Base-by-base conservation (phyloP, 148 eudicot species). In the Rhododendron vialii region DNA sequence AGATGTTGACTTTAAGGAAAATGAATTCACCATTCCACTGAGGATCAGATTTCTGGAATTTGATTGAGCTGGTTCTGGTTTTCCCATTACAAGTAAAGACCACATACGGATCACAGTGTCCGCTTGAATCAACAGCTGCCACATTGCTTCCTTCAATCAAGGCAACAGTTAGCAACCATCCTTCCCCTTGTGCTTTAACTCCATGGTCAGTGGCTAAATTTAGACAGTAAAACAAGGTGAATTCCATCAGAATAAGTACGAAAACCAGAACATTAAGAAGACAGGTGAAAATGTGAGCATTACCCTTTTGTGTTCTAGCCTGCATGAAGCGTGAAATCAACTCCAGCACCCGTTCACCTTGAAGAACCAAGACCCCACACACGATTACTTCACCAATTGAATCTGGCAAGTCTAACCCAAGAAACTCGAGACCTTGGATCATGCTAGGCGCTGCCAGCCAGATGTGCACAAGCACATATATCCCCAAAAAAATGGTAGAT, bases 111-210 rank as follows among this genome's bases (percentile, higher is more conserved):
- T 97, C 99, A 81, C 95, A 94, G 75, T 92, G 91, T 80, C 99
- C 96, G 85, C 91, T 94, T 26, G 98, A 85, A 85, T 97, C 99
- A 76, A 97, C 98, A 78, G 98, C 95, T 76, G 98, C 95, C 82
- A 97, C 92, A 91, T 90, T 93, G 91, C 91, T 93, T 92, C 98
- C 99, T 91, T 95, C 98, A 86, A 97, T 91, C 89, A 97, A 92
- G 87, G 98, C 99, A 92, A 97, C 92, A 67, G 99, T 97, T 55
- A 97, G 93, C 90, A 97, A 87, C 99, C 99, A 97, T 75, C 99
- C 99, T 89, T 97, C 94, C 26, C 99, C 99, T 88, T 87, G 92
- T 86, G 98, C 99, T 93, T 95, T 95, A 65, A 95, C 67, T 74
- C 99, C 98, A 86, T 95, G 99, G 87, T 97, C 99, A 84, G 92